phyloP scores from a whole-genome alignment of 2,329 filamentous ascomycete species.

The Xylariaceae sp. region DNA sequence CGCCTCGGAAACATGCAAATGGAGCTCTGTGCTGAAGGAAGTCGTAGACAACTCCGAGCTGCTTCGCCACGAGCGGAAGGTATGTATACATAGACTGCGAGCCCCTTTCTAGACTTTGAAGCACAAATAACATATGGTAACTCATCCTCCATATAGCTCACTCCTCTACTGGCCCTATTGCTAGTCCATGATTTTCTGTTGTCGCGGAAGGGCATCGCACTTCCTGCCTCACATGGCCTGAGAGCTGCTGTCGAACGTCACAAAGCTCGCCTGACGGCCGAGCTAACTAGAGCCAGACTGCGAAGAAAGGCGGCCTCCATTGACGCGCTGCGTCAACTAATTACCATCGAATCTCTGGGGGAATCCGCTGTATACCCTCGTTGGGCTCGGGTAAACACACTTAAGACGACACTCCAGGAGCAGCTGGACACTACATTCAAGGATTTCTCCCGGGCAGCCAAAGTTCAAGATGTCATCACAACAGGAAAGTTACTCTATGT shows the following conservation, averaged over 20 bases:
- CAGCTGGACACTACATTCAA: constrained; percentile 74
- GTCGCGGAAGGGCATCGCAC: constrained; percentile 74
- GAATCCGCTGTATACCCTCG: constrained; percentile 63
- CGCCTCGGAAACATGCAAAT: constrained; percentile 82
- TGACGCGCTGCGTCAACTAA: constrained; percentile 57
- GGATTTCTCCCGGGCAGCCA: constrained; percentile 53
- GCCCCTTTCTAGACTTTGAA: too few species aligned
- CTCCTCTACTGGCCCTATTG: constrained; percentile 73
- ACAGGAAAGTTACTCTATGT: constrained; percentile 56
- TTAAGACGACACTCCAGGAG: constrained; percentile 65
- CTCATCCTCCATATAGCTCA: constrained; percentile 54
- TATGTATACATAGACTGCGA: constrained; percentile 36
- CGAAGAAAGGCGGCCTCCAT: constrained; percentile 65
- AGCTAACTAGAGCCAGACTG: constrained; percentile 76
- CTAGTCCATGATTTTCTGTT: constrained; percentile 84
- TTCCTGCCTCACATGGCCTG: constrained; percentile 74
- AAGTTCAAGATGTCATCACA: constrained; percentile 53
- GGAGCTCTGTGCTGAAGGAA: constrained; percentile 80
- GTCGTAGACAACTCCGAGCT: constrained; percentile 80
- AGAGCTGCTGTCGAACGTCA: constrained; percentile 72
- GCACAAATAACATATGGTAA: constrained; percentile 31
- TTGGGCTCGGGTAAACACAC: constrained; percentile 84
- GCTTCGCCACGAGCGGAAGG: constrained; percentile 78
- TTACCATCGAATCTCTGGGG: constrained; percentile 50
- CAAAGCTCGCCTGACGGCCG: constrained; percentile 73